Evolutionary conservation across 1,139 yeast genomes (phyloP), one percentile per base, ranked within the genome.

Genomic region (Debaryomycetaceae sp.): DNA sequence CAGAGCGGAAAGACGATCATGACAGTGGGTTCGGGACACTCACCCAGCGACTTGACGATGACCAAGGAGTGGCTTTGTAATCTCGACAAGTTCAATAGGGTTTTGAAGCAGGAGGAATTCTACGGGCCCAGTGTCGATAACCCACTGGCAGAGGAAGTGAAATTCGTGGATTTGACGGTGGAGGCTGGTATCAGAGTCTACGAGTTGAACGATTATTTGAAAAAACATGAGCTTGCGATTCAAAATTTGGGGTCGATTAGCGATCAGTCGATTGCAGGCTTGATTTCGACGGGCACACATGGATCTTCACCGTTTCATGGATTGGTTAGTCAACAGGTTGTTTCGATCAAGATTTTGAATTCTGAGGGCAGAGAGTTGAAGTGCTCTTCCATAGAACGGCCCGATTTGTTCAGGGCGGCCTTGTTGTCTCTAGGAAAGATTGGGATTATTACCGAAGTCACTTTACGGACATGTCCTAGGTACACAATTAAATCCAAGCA

Each of bases 231-330:
- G 1, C 77, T 88, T 53, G 96, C 97, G 5, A 73, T 93, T 49
- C 98, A 93, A 65, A 91, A 87, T 59, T 71, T 93, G 60, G 99
- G 98, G 1, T 90, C 97, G 2, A 93, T 93, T 49, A 84, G 95
- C 39, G 97, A 90, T 51, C 99, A 93, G 62, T 87, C 96, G 13
- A 74, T 90, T 38, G 99, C 96, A 3, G 99, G 99, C 5, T 81
- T 91, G 51, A 89, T 93, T 42, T 87, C 96, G 2, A 93, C 99
- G 0, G 98, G 98, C 35, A 90, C 98, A 0, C 99, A 93, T 60
- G 99, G 99, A 1, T 87, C 97, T 1, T 84, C 96, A 6, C 95
- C 93, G 43, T 88, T 78, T 62, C 98, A 93, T 58, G 97, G 98
- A 0, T 73, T 91, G 39, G 88, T 93, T 4, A 82, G 95, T 8